Evolutionary conservation across 768 basidiomycete species (phyloP), one percentile per base, ranked within the genome.

Genomic region (Clitopilus passeckerianus): DNA sequence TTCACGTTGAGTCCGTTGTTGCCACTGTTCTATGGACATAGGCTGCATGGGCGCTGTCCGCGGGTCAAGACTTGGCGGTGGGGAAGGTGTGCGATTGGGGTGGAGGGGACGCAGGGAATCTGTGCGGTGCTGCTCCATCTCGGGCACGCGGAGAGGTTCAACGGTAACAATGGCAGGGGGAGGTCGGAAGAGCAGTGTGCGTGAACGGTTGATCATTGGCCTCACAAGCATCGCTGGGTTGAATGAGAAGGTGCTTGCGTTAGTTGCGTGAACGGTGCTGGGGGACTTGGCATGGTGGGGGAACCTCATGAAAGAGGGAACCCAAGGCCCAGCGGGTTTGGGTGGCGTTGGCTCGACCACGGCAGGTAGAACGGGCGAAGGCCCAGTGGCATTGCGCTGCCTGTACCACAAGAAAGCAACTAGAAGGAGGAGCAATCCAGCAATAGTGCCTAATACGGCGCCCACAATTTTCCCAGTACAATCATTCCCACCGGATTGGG

Each of bases 21-120:
- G 72, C 73, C 73, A 74, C 33, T 63, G 65, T 20, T 65, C 56
- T 27, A 74, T 73, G 9, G 71, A 72, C 23, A 65, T 15, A 2
- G 57, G 59, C 18, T 63, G 64, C 14, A 56, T 61, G n/a, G 18
- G 60, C 46, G 62, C 58, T 33, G 56, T 57, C 24, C 59, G 59
- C 9, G 63, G 50, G 43, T 64, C 60, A 9, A 60, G 41, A 34
- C 7, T 54, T 10, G 23, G n/a, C n/a, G 56, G 33, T 34, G 18
- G 60, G 10, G 62, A 53, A 18, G 59, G 57, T 34, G 57, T 60
- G 62, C 62, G 24, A 59, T 61, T 52, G 57, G 56, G 61, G 54
- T 60, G 57, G 41, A 63, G 53, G 46, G 58, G 59, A 9, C 52
- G 52, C 12, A 46, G 54, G 15, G 60, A 63, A 54, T 59, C 59